Base-by-base conservation (phyloP, 441 rosid genomes). In the Pelargonium fulgidum region DNA sequence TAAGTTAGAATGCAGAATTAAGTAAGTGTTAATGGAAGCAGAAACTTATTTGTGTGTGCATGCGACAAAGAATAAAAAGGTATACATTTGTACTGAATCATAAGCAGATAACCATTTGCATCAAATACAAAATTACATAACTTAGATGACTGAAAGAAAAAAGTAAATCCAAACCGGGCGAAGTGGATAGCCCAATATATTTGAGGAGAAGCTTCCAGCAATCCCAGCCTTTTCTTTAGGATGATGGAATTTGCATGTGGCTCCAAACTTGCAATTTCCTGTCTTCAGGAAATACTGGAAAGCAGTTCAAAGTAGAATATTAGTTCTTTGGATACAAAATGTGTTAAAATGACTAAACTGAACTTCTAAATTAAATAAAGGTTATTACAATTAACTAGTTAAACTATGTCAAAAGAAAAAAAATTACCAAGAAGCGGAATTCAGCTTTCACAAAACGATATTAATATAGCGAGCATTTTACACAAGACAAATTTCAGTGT, bases 231-330 rank as follows among this genome's bases (percentile, higher is more conserved):
- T 92, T 77, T 90, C 93, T 81, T 85, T 90, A 64, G 99, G 98
- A 82, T 95, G 99, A 84, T 95, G 92, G 80, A 95, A 95, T 85
- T 92, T 95, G 92, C 99, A 95, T 72, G 99, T 92, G 71, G 96
- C 97, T 73, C 98, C 99, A 86, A 95, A 95, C 83, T 95, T 95
- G 84, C 99, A 95, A n/a, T 93, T 92, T 76, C 99, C 99, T 39
- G 98, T 95, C 86, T 90, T 92, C 74, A 95, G 77, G 77, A 85
- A 95, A 85, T 89, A 92, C 99, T 94, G 85, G 41, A 33, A 56
- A 63, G 64, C 50, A 72, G 56, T 59, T 54, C 24, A 78, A 62
- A 80, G 69, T 41, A 76, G 20, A 68, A 70, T 9, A 42, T 82
- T 67, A 75, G 68, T 22, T 67, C 48, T 13, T 13, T 65, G 78